These are phyloP conservation scores for Mycena alexandri DNA, from an alignment of 768 basidiomycete genomes.

Conservation along the genomic window DNA sequence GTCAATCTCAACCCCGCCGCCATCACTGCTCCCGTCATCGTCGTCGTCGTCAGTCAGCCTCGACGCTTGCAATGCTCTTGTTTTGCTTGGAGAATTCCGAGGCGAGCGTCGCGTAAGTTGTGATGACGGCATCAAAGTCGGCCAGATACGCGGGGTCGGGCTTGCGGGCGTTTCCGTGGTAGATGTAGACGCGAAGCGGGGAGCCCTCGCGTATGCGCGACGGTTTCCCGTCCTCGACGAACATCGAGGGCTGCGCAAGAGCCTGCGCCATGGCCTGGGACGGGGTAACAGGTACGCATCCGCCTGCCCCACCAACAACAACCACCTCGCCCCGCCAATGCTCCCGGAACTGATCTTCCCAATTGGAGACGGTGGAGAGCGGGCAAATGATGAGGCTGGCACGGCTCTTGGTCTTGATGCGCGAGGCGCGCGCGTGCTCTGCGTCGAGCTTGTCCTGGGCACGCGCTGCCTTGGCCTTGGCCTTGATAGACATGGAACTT, in stretches of 20 bases:
- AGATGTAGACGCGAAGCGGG: conserved; percentile 89
- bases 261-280: conserved; percentile 53
- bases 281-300: conserved; percentile 52
- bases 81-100: conserved; percentile 94
- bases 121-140: conserved; percentile 97
- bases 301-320: conserved; percentile 83
- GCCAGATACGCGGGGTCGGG: conserved; percentile 90
- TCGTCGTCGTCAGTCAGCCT: conserved; percentile 79
- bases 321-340: conserved; percentile 93
- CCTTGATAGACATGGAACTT: conserved; percentile 57
- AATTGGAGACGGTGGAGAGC: conserved; percentile 95
- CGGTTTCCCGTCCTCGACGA: conserved; percentile 49
- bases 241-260: conserved; percentile 48
- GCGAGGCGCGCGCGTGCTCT: conserved; percentile 74
- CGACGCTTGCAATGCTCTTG: conserved; percentile 68
- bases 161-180: conserved; percentile 91
- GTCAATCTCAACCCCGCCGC: conserved; percentile 73
- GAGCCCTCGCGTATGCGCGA: conserved; percentile 60
- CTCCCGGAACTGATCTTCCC: conserved; percentile 98
- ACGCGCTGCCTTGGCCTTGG: conserved; percentile 75
- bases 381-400: conserved; percentile 98
- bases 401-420: conserved; percentile 86
- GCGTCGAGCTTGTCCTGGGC: conserved; percentile 79
- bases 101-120: conserved; percentile 95
- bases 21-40: conserved; percentile 72